Conservation (phyloP, 1,284 basidiomycete species). For the Irpex rosettiformis region DNA sequence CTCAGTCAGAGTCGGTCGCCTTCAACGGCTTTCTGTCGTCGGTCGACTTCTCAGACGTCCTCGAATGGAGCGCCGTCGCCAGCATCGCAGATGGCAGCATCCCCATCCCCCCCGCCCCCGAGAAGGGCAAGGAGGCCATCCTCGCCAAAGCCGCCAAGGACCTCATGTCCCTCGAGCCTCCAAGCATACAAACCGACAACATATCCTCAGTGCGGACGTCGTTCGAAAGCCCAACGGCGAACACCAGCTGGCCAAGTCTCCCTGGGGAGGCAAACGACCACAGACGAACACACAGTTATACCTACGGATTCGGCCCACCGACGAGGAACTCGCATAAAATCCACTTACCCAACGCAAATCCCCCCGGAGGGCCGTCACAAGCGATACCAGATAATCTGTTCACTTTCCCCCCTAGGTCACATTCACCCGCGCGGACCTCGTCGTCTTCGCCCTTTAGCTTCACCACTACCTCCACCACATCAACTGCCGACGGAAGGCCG, state of each 20-base stretch:
- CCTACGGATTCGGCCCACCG: constrained; percentile 11
- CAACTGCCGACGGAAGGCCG: constrained; percentile 4
- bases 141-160: constrained; percentile 72
- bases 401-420: neutral
- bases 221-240: neutral
- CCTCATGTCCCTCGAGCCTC: constrained; percentile 54
- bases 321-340: neutral
- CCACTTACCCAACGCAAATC: neutral
- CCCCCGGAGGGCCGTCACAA: constrained; percentile 1
- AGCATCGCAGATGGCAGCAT: constrained; percentile 12
- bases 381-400: constrained; percentile 1
- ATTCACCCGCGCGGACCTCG: constrained; percentile 1
- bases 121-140: constrained; percentile 44
- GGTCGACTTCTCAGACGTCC: constrained; percentile 38
- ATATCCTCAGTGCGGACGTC: neutral
- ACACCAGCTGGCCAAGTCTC: constrained; percentile 12
- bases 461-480: neutral
- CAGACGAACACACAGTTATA: constrained; percentile 8
- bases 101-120: constrained; percentile 28
- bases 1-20: constrained; percentile 45
- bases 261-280: constrained; percentile 5
- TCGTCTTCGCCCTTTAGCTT: neutral
- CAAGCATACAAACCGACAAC: constrained; percentile 1
- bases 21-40: constrained; percentile 49
- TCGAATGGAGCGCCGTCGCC: constrained; percentile 25